phyloP scores from a whole-genome alignment of 2,329 filamentous ascomycete genomes.

The Ambrosiella cleistominuta region DNA sequence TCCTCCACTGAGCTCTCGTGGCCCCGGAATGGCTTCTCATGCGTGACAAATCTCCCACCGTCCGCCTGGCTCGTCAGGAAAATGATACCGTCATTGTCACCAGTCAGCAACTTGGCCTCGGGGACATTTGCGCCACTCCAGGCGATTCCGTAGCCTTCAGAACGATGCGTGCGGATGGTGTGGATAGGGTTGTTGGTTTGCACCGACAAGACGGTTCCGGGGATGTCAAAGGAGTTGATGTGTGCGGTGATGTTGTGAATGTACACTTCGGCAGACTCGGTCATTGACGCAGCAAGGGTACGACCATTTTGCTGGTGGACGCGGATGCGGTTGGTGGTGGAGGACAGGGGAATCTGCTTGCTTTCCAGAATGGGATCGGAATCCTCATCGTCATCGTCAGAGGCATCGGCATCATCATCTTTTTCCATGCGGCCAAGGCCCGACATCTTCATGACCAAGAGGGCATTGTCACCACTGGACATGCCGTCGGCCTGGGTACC shows the following conservation, averaged over 20 bases:
- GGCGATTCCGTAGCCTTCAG: constrained; percentile 90
- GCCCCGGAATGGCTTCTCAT: constrained; percentile 65
- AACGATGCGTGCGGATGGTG: constrained; percentile 78
- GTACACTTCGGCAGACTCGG: constrained; percentile 70
- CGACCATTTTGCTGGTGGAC: constrained; percentile 62
- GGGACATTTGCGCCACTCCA: constrained; percentile 54
- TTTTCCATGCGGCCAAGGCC: constrained; percentile 75
- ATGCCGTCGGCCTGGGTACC: constrained; percentile 77
- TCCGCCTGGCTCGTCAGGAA: constrained; percentile 75
- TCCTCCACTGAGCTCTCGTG: constrained; percentile 82
- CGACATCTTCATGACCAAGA: constrained; percentile 94
- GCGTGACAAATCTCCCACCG: constrained; percentile 77
- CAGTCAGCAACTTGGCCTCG: constrained; percentile 70
- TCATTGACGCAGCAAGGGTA: constrained; percentile 81
- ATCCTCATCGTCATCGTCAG: constrained; percentile 56
- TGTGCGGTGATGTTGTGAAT: constrained; percentile 92
- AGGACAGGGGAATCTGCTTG: constrained; percentile 67
- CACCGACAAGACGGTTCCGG: constrained; percentile 61
- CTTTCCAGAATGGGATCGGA: constrained; percentile 86
- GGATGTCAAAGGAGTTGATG: constrained; percentile 74
- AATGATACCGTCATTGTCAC: constrained; percentile 79
- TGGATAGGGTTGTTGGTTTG: constrained; percentile 77
- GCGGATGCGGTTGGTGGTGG: constrained; percentile 88
- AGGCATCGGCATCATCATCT: constrained; percentile 44
- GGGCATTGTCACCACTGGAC: constrained; percentile 68